These are phyloP conservation scores for Stromatinia cepivora DNA, from an alignment of 2,329 filamentous ascomycete genomes.

Conservation along the genomic window DNA sequence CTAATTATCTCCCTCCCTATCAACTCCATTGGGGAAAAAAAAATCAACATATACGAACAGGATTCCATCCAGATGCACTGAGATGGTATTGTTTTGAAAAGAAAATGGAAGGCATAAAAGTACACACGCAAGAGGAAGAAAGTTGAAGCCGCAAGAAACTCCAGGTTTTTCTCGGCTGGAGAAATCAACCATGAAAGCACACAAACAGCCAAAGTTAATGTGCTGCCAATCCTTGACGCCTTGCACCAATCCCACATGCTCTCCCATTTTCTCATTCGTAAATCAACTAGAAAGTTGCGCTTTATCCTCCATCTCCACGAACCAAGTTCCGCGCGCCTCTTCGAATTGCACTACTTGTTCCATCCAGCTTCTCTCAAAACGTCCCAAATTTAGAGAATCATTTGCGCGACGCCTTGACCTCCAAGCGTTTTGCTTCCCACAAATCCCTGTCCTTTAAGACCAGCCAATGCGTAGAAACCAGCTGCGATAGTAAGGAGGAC, in stretches of 20 bases:
- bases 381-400: conserved; percentile 73
- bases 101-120: conserved; percentile 30
- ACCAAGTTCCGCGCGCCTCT: neutral
- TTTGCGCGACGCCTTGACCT: conserved; percentile 90
- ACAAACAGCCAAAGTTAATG: conserved; percentile 30
- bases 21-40: conserved; percentile 5
- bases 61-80: conserved; percentile 8
- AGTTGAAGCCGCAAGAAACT: conserved; percentile 13
- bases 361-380: neutral
- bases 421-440: conserved; percentile 94
- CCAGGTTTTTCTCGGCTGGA: conserved; percentile 1
- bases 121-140: conserved; percentile 25
- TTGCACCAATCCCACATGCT: conserved; percentile 31
- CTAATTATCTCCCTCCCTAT: neutral
- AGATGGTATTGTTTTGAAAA: neutral
- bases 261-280: conserved; percentile 26
- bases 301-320: neutral
- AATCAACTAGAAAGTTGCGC: conserved; percentile 3
- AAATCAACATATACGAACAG: neutral
- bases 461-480: conserved; percentile 78
- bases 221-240: conserved; percentile 30
- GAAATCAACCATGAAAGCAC: conserved; percentile 27
- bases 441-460: conserved; percentile 79
- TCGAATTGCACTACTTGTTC: neutral
- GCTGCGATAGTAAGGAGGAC: conserved; percentile 76